Base-by-base conservation (phyloP, 108 stramenopile genomes). In the Mediolabrus comicus region DNA sequence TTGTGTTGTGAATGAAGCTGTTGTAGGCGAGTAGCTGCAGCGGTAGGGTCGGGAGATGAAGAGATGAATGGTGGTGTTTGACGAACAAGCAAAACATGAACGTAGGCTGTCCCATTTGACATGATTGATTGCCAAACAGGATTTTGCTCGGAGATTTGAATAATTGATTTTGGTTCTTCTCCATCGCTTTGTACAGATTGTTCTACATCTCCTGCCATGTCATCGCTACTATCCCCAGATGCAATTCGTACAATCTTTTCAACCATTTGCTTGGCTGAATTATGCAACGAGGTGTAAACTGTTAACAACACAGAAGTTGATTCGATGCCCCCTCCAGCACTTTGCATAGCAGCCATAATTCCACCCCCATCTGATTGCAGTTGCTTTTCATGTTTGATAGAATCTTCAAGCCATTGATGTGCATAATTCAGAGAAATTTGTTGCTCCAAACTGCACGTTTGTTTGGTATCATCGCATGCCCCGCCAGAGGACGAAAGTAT, bases 271-370 rank as follows among this genome's bases (percentile, higher is more conserved):
- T 67, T 67, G 10, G 63, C 54, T 28, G 52, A 67, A 25, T 59
- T 68, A 33, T 58, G 61, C 39, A 63, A 25, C 11, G 86, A 67
- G 29, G 84, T 65, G 53, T 87, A 90, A 25, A 89, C 33, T 7
- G 86, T 79, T 52, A 92, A 63, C 49, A 92, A 77, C 17, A 90
- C 69, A 51, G 83, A 84, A 8, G 92, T 92, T 5, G 89, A 90
- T 75, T 92, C 92, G 27, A 92, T 89, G 9, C 92, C 92, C n/a
- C 90, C 86, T 25, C 92, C 92, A n/a, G 91, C 87, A 57, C 79
- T 83, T 10, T 84, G 79, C 75, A 86, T 82, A 6, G 86, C 75
- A n/a, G 87, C 84, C 19, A 89, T 86, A 4, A 92, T 46, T n/a
- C 90, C 77, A 17, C 92, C 86, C 43, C 74, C 85, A 53, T 87